Conservation (phyloP, 441 rosid genomes). For the Corymbia citriodora region DNA sequence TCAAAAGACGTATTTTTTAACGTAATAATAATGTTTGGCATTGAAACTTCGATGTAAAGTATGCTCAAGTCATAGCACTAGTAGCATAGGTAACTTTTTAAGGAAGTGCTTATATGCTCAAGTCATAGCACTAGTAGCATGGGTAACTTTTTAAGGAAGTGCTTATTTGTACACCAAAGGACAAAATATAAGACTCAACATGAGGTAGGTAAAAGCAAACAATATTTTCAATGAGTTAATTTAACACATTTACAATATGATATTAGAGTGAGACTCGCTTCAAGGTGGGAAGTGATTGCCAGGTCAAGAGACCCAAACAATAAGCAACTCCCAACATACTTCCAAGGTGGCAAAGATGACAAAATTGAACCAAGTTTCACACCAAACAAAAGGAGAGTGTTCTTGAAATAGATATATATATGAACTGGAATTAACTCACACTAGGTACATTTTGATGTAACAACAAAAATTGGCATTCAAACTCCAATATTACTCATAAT, state of each 20-base stretch:
- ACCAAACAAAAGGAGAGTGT: background rate
- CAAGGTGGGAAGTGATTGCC: background rate
- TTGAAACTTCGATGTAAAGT: background rate
- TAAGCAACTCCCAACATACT: background rate
- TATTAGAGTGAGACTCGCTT: background rate
- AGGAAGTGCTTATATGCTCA: background rate
- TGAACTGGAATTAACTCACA: background rate
- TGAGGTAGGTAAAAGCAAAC: background rate
- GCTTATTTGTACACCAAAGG: background rate
- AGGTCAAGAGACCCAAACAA: rapidly evolving
- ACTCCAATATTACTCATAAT: background rate
- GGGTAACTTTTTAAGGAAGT: background rate
- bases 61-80: background rate
- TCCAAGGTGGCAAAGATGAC: background rate
- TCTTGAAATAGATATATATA: background rate
- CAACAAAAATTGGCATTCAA: background rate
- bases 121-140: background rate
- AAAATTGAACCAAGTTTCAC: background rate
- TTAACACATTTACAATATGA: background rate
- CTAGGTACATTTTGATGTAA: background rate
- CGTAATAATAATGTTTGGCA: background rate
- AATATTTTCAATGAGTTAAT: background rate
- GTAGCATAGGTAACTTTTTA: background rate
- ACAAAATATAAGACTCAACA: background rate
- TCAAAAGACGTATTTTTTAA: background rate